Evolutionary conservation across 805 yeast genomes (phyloP), one percentile per base, ranked within the genome.

Genomic region (Lachancea dasiensis): DNA sequence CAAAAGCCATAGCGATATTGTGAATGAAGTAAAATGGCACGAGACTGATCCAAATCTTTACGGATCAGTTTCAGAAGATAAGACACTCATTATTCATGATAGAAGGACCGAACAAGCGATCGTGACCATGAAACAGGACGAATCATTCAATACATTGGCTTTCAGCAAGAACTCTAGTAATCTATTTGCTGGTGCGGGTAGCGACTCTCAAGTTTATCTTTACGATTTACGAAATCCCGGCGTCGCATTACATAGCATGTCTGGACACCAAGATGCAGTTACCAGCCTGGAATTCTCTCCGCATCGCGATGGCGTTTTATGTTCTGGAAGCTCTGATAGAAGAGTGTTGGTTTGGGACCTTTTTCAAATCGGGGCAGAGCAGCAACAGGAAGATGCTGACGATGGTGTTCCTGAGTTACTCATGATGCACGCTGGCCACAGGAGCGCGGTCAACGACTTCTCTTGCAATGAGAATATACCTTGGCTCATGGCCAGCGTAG

Each of bases 391-490:
- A 48, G 95, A 86, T 54, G 83, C 86, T 21, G 95, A 83, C 47
- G 96, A 86, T 52, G 96, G 95, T 27, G 82, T 82, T 19, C 90
- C 95, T 4, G 96, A 86, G 58, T 62, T 86, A 24, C 67, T 86
- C 50, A 82, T 86, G 87, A 82, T 86, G 80, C 95, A 86, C 56
- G 95, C 94, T 26, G 95, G 95, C 15, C 95, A 86, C 54, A 79
- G 87, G 14, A 81, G 86, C 13, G 69, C 81, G 5, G 79, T 84
- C 13, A 77, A 79, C 29, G 95, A 84, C 56, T 67, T 84, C 47
- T 72, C 78, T 23, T 79, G 85, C 69, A 81, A 79, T 52, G 77
- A 79, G 5, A 54, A 56, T 27, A 69, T 77, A 41, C 84, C 84
- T n/a, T 84, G 90, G 89, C 71, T 84, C 26, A 51, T 82, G 39